Evolutionary conservation across 768 basidiomycete genomes (phyloP).

Genomic region (Calocybe gangraenosa): DNA sequence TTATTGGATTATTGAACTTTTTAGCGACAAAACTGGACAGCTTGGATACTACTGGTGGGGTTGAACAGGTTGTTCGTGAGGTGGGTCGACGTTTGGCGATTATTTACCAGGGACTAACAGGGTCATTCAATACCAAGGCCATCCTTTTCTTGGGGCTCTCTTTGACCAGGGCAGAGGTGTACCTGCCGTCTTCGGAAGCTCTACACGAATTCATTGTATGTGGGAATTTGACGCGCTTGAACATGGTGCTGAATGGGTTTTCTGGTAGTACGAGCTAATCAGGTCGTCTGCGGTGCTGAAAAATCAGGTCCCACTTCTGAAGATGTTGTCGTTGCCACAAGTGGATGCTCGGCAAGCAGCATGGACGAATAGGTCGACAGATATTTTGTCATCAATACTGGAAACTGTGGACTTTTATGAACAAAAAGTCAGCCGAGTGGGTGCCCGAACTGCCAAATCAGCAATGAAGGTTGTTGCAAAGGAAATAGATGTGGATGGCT

Average conservation of each 20-base stretch:
- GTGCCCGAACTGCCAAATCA: slow-evolving; percentile 44
- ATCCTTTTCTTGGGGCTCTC: slow-evolving; percentile 50
- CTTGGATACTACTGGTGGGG: slow-evolving; percentile 46
- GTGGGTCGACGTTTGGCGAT: slow-evolving; percentile 28
- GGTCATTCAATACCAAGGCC: slow-evolving; percentile 31
- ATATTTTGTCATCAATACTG: slow-evolving; percentile 38
- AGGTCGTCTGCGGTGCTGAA: slow-evolving; percentile 46
- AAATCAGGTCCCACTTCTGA: slow-evolving; percentile 43
- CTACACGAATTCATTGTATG: slow-evolving; percentile 62
- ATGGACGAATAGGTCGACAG: slow-evolving; percentile 30
- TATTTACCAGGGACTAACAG: not conserved
- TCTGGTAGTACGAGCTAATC: slow-evolving; percentile 60
- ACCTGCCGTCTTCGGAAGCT: slow-evolving; percentile 50
- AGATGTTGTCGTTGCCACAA: slow-evolving; percentile 31
- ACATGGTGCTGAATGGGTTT: not conserved
- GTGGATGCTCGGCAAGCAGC: slow-evolving; percentile 20
- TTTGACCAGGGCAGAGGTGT: slow-evolving; percentile 45
- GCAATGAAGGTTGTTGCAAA: slow-evolving; percentile 55
- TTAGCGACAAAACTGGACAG: slow-evolving; percentile 50
- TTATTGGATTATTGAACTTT: slow-evolving; percentile 53
- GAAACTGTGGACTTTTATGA: slow-evolving; percentile 50
- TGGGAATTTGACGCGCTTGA: slow-evolving; percentile 3
- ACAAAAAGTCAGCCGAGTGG: slow-evolving; percentile 40
- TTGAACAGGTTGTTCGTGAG: slow-evolving; percentile 51
- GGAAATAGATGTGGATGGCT: slow-evolving; percentile 60